A percentile compares a stretch with the other conserved stretches of the same genome.
Evolutionary conservation across 2,329 filamentous ascomycete genomes (phyloP).

Genomic region (Ceratocystis lukuohia): DNA sequence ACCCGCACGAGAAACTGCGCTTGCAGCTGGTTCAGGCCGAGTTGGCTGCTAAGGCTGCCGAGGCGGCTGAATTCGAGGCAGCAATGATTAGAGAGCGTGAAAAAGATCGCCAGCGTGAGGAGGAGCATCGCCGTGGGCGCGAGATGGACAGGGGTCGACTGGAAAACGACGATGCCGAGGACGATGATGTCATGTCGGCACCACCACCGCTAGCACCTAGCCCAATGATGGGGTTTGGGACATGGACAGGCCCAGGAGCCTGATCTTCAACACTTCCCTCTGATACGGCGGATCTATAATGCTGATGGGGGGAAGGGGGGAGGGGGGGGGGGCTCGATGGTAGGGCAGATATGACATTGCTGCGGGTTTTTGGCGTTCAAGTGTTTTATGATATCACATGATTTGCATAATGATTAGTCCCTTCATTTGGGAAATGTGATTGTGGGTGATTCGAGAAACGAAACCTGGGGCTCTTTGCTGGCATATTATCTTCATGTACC

Average conservation of each 20-base stretch:
- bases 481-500: not conserved
- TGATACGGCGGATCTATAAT: not conserved
- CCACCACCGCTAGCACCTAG: conserved; percentile 14
- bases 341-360: too few species aligned
- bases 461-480: not conserved
- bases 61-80: conserved; percentile 24
- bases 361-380: not conserved
- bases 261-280: not conserved
- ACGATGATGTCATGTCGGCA: conserved; percentile 1
- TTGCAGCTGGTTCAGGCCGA: conserved; percentile 30
- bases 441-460: not conserved
- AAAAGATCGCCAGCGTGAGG: not conserved
- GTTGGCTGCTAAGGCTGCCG: conserved; percentile 27
- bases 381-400: conserved; percentile 9
- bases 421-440: not conserved
- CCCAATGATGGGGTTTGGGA: conserved; percentile 6
- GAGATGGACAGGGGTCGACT: not conserved
- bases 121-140: not conserved
- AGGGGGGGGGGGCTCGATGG: not conserved
- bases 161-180: not conserved
- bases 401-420: not conserved
- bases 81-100: conserved; percentile 25
- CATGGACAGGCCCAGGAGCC: not conserved
- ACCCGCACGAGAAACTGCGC: conserved; percentile 45
- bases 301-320: not conserved